Percentiles rank a stretch among this genome's conserved stretches.
phyloP scores from a whole-genome alignment of 768 basidiomycete genomes.

The Neoboletus magnificus region DNA sequence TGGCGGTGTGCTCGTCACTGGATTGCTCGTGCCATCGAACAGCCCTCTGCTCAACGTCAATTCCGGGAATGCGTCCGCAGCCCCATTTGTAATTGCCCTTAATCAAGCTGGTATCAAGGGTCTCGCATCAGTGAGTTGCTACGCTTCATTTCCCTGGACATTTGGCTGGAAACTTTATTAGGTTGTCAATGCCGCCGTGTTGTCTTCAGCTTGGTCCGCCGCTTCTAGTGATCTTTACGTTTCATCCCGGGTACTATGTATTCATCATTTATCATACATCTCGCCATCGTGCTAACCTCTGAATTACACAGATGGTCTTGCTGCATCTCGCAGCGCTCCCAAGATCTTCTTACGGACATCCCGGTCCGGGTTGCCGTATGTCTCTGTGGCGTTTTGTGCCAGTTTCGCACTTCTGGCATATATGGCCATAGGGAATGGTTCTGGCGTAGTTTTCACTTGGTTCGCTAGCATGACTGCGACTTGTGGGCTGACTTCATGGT shows the following conservation, averaged over 20 bases:
- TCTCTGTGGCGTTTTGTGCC: constrained; percentile 30
- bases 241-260: constrained; percentile 34
- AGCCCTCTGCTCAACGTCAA: constrained; percentile 36
- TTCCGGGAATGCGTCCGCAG: constrained; percentile 38
- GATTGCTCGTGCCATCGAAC: constrained; percentile 45
- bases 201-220: constrained; percentile 43
- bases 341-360: constrained; percentile 43
- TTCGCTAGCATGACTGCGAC: constrained; percentile 32
- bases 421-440: constrained; percentile 35
- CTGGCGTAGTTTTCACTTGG: constrained; percentile 41
- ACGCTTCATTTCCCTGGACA: background rate
- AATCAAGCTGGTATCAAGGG: constrained; percentile 49
- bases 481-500: constrained; percentile 41
- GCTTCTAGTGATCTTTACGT: constrained; percentile 36
- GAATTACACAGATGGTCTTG: constrained; percentile 44
- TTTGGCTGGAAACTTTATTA: background rate
- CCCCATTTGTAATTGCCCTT: constrained; percentile 54
- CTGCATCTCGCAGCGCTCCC: constrained; percentile 48
- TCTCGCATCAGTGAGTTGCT: constrained; percentile 39
- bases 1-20: constrained; percentile 40
- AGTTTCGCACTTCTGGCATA: constrained; percentile 35
- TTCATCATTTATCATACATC: background rate
- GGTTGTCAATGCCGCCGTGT: constrained; percentile 33
- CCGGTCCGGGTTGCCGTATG: constrained; percentile 41
- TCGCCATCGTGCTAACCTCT: constrained; percentile 15